Conservation (phyloP, 176 grass and related monocot genomes). For the Raddia distichophylla region DNA sequence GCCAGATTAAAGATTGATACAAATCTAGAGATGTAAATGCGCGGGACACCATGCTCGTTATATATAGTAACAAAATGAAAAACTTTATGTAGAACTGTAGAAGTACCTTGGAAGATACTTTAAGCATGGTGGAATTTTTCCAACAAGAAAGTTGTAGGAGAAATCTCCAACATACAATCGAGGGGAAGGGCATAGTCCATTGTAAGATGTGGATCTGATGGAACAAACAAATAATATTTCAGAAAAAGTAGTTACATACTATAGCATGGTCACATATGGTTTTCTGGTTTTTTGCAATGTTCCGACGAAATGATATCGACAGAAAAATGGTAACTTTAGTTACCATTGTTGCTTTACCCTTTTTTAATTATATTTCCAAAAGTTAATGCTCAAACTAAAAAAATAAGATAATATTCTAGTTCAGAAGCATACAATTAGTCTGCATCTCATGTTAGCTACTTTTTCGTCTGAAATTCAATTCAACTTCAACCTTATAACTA, state of each 20-base stretch:
- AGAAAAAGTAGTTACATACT: not conserved
- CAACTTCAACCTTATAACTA: not conserved
- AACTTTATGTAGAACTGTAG: constrained; percentile 26
- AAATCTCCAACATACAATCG: constrained; percentile 82
- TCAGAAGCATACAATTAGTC: not conserved
- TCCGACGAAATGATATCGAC: not conserved
- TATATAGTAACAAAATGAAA: constrained; percentile 4
- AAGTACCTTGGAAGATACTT: constrained; percentile 93
- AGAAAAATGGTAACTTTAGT: not conserved
- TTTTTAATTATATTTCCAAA: constrained; percentile 14
- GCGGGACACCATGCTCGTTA: too few species aligned
- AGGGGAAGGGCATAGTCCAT: constrained; percentile 70
- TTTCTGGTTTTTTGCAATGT: not conserved
- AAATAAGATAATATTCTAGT: not conserved
- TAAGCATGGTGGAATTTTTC: constrained; percentile 92
- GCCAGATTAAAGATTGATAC: too few species aligned
- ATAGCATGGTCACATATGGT: constrained; percentile 21
- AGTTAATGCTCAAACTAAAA: constrained; percentile 2
- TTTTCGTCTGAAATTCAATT: not conserved
- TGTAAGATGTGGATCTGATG: constrained; percentile 50
- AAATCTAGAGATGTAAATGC: too few species aligned
- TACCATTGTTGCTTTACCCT: not conserved
- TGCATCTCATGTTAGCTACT: not conserved
- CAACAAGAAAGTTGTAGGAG: constrained; percentile 91
- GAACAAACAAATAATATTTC: not conserved